Evolutionary conservation across 2,329 filamentous ascomycete species (phyloP).

Genomic region (Botrytis porri): DNA sequence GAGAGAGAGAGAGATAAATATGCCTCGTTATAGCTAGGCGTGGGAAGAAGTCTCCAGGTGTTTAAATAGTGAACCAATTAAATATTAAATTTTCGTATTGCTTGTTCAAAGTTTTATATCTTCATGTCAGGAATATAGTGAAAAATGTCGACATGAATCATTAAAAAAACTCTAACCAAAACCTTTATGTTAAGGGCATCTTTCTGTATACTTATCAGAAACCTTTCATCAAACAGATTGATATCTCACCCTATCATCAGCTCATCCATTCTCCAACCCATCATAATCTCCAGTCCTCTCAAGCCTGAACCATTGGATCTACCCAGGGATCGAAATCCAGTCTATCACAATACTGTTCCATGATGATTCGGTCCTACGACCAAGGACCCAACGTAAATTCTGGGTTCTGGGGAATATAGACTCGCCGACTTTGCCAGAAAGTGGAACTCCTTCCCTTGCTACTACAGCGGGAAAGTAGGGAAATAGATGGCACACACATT

Average conservation of each 20-base stretch:
- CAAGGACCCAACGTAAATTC: slow-evolving; percentile 9
- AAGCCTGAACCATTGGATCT: slow-evolving; percentile 7
- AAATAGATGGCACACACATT: not conserved
- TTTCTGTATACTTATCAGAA: slow-evolving; percentile 10
- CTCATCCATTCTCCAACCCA: slow-evolving; percentile 2
- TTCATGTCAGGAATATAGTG: not conserved
- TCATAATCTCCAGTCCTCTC: not conserved
- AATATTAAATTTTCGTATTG: not conserved
- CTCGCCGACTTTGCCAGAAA: slow-evolving; percentile 11
- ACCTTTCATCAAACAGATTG: not conserved
- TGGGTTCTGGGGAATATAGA: slow-evolving; percentile 9
- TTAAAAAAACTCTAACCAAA: slow-evolving; percentile 1
- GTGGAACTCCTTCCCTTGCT: not conserved
- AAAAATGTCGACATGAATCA: not conserved
- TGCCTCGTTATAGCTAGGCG: not conserved
- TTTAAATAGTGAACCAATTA: not conserved
- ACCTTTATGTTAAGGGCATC: not conserved
- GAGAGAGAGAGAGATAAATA: not conserved
- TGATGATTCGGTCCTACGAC: slow-evolving; percentile 10
- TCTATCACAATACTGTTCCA: slow-evolving; percentile 3
- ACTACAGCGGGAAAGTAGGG: slow-evolving; percentile 2
- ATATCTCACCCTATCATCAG: not conserved
- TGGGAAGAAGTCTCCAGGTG: not conserved
- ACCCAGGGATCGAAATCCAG: not conserved
- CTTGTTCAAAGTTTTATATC: not conserved